phyloP scores from a whole-genome alignment of 2,329 filamentous ascomycete species.

The Passalora sequoiae region DNA sequence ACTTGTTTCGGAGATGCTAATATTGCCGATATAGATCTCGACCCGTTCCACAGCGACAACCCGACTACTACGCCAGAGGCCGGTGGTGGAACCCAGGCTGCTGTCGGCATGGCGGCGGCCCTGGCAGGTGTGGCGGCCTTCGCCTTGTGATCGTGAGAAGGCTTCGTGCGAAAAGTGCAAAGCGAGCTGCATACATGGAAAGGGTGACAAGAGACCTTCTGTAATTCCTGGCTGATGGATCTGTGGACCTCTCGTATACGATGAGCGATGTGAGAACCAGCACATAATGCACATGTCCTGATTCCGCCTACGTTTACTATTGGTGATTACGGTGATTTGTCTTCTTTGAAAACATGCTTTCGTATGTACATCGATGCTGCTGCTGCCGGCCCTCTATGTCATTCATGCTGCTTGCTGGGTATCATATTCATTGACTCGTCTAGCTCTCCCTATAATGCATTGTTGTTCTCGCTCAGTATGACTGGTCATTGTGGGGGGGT shows the following conservation, averaged over 20 bases:
- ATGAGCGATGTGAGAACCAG: background rate
- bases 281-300: constrained; percentile 1
- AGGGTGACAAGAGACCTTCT: background rate
- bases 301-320: too few relatives aligned
- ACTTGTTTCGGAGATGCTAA: background rate
- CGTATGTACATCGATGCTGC: background rate
- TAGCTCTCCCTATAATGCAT: too few relatives aligned
- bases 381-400: too few relatives aligned
- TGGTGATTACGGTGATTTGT: background rate
- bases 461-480: too few relatives aligned
- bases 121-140: background rate
- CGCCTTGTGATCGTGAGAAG: background rate
- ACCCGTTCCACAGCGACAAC: background rate
- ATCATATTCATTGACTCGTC: too few relatives aligned
- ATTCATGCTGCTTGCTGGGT: too few relatives aligned
- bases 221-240: background rate
- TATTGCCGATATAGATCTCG: background rate
- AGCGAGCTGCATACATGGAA: too few relatives aligned
- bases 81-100: background rate
- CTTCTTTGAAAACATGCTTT: background rate
- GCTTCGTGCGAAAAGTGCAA: too few relatives aligned
- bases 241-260: constrained; percentile 2
- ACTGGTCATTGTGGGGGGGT: too few relatives aligned
- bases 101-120: background rate
- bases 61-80: background rate